Evolutionary conservation across 2,329 filamentous ascomycete species (phyloP).

Genomic region (Penicillium sp.): DNA sequence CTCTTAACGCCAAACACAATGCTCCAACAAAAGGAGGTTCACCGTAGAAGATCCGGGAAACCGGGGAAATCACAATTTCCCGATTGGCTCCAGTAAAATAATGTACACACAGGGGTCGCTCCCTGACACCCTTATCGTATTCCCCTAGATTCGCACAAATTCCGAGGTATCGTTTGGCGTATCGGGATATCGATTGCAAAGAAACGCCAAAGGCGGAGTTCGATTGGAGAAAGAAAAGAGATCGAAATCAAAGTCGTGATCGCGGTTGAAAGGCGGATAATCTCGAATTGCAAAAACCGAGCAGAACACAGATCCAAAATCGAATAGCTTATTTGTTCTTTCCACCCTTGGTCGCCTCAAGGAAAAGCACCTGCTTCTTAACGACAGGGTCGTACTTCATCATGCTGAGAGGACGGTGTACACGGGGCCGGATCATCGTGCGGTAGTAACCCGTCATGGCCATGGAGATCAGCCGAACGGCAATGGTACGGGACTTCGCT

Average conservation of each 20-base stretch:
- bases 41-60: conserved; percentile 13
- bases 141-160: not conserved
- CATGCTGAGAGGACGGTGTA: conserved; percentile 85
- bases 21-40: conserved; percentile 22
- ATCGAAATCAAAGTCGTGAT: not conserved
- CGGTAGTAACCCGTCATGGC: conserved; percentile 98
- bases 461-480: conserved; percentile 95
- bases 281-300: not conserved
- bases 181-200: not conserved
- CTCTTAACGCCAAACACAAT: conserved; percentile 28
- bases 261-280: not conserved
- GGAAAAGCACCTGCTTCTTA: conserved; percentile 90
- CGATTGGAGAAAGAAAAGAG: not conserved
- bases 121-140: conserved; percentile 5
- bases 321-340: conserved; percentile 44
- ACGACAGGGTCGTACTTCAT: conserved; percentile 99
- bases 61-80: not conserved
- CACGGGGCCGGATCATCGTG: conserved; percentile 79
- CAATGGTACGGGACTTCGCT: conserved; percentile 90
- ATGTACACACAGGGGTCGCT: conserved; percentile 22
- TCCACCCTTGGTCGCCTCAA: conserved; percentile 82
- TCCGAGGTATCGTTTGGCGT: not conserved
- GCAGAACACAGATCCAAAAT: not conserved
- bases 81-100: conserved; percentile 21
- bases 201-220: not conserved